phyloP scores from a whole-genome alignment of 2,329 filamentous ascomycete genomes.

The Calonectria naviculata region DNA sequence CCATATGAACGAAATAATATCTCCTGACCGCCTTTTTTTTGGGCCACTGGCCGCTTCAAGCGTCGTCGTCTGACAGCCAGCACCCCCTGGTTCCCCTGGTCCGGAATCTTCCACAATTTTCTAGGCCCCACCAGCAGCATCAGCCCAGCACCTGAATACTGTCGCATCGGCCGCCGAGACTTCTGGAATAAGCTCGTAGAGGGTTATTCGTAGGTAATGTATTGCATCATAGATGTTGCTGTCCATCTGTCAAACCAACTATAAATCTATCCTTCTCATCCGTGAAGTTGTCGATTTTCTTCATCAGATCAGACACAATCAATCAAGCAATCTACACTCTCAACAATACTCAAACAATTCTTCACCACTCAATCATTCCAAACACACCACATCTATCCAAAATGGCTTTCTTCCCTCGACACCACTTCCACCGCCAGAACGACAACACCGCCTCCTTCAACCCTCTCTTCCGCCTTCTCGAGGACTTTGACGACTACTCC shows the following conservation, averaged over 20 bases:
- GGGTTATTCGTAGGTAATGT: not conserved
- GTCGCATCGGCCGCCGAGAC: not conserved
- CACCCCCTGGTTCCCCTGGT: not conserved
- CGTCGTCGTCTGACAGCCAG: too few relatives aligned
- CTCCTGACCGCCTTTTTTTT: too few relatives aligned
- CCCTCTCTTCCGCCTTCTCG: constrained; percentile 72
- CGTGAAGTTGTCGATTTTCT: constrained; percentile 23
- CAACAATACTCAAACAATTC: constrained; percentile 38
- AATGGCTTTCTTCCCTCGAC: constrained; percentile 71
- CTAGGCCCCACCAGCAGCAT: not conserved
- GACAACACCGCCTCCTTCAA: constrained; percentile 62
- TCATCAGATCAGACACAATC: constrained; percentile 41
- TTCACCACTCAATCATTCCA: constrained; percentile 34
- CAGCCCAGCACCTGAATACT: not conserved
- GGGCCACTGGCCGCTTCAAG: too few relatives aligned
- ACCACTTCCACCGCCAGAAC: constrained; percentile 30
- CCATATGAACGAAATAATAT: too few relatives aligned
- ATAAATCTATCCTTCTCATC: constrained; percentile 44
- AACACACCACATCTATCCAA: constrained; percentile 45
- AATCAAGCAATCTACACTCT: constrained; percentile 33
- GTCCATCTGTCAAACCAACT: constrained; percentile 28
- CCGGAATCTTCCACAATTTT: not conserved
- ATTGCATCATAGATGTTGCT: constrained; percentile 1
- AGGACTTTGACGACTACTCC: constrained; percentile 71
- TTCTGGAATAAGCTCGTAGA: not conserved